Base-by-base conservation (phyloP, 78 protist species). In the Chrysochromulina tobinii region DNA sequence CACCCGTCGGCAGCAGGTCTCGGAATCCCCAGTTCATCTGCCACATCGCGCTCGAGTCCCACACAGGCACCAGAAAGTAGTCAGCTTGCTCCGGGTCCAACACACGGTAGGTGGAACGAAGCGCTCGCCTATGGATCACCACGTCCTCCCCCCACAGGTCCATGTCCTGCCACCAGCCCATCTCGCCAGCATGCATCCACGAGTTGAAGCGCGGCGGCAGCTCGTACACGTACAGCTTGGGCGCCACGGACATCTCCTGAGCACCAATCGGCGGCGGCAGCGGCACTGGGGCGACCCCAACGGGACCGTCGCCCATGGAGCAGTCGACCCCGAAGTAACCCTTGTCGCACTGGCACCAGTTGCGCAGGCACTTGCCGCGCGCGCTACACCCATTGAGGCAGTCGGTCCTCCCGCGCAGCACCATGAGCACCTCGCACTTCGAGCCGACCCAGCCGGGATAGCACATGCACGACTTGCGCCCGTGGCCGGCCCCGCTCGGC, bases 61-160 rank as follows among this genome's bases (percentile, higher is more conserved):
- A 27, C 17, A 79, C 3, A 17, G 87, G 87, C 5, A 79, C 64
- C 8, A 79, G 12, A 7, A 79, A 79, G 64, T 6, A 79, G 64
- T 79, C 87, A 0, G 87, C 87, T 64, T 79, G 7, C 87, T 50
- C 87, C 8, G 87, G 87, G 61, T 79, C 48, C 17, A 48, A 1
- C 64, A 54, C 61, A 64, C 87, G 87, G 48, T 54, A 79, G 15
- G 61, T 5, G 64, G 64, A 54, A 23, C n/a, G n/a, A 20, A 79
- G 61, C 23, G 57, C 57, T 21, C 83, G 83, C 12, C 83, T 3
- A 57, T 75, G 83, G 57, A 75, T 75, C 25, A 75, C 21, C 11
- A 75, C 83, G 57, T 75, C 83, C 83, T 75, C 83, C 1, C 83
- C 83, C 83, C 83, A 75, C 83, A 75, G 57, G 21, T 75, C 83